Percentiles rank a stretch among this genome's conserved stretches.
Evolutionary conservation across 129 eudicot species (phyloP).

Genomic region (Pulicaria dysenterica): DNA sequence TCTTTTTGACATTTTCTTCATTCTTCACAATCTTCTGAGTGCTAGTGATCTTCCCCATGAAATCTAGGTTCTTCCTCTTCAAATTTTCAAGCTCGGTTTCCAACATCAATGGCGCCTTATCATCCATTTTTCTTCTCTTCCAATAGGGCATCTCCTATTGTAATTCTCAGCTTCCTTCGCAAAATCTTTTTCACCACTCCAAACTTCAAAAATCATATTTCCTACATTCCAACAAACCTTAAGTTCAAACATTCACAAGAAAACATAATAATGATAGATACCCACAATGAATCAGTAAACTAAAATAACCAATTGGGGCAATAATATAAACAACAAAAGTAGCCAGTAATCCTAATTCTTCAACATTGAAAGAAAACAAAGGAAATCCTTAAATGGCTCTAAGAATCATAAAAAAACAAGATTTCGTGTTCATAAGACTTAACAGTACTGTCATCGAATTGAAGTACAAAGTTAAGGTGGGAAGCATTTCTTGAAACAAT

Average conservation of each 20-base stretch:
- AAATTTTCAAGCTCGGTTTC: slow-evolving; percentile 41
- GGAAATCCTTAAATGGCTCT: neutral
- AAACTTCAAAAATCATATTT: neutral
- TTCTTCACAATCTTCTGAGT: neutral
- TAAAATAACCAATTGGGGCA: neutral
- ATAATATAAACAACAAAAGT: neutral
- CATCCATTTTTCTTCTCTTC: slow-evolving; percentile 35
- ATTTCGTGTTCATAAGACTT: neutral
- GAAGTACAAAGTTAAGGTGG: neutral
- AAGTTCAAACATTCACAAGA: neutral
- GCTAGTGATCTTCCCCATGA: slow-evolving; percentile 30
- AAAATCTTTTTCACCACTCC: slow-evolving; percentile 19
- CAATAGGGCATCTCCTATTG: slow-evolving; percentile 27
- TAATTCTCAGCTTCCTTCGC: slow-evolving; percentile 31
- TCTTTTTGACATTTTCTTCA: too few relatives aligned
- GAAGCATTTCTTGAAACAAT: neutral
- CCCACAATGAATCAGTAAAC: neutral
- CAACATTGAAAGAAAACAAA: neutral
- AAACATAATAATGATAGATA: neutral
- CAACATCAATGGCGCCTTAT: slow-evolving; percentile 38
- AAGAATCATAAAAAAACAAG: slow-evolving; percentile 13
- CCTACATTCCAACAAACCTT: slow-evolving; percentile 23
- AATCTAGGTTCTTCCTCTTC: slow-evolving; percentile 44
- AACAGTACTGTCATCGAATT: neutral
- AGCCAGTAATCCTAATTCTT: slow-evolving; percentile 10